Percentiles rank a stretch among this genome's conserved stretches.
phyloP scores from a whole-genome alignment of 306 rosid species.

The Canavalia gladiata region DNA sequence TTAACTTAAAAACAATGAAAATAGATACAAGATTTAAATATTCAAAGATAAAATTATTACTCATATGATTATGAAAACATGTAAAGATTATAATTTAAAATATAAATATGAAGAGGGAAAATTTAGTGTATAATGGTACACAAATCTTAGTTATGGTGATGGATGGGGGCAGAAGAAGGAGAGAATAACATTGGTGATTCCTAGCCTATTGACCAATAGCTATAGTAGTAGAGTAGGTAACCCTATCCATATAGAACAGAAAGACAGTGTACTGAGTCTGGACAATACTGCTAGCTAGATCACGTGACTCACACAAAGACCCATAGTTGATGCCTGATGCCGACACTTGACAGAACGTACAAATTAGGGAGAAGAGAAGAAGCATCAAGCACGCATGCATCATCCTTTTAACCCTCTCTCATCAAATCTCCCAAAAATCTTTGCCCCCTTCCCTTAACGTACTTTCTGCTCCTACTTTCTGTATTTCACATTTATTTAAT shows the following conservation, averaged over 20 bases:
- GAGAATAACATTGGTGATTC: background rate
- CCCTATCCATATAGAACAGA: too few species aligned
- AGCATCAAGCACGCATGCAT: slow-evolving; percentile 37
- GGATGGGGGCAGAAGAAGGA: too few species aligned
- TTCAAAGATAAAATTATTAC: too few species aligned
- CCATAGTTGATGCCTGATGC: slow-evolving; percentile 15
- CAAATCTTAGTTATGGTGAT: too few species aligned
- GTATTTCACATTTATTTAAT: background rate
- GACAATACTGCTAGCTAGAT: background rate
- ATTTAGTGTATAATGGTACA: too few species aligned
- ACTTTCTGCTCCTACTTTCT: background rate
- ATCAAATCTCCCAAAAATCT: slow-evolving; percentile 42
- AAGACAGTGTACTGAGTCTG: too few species aligned
- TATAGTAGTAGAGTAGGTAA: too few species aligned
- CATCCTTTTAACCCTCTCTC: slow-evolving; percentile 33
- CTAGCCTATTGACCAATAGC: background rate
- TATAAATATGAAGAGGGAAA: too few species aligned
- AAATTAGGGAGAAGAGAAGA: background rate
- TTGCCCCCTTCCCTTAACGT: background rate
- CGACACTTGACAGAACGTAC: slow-evolving; percentile 43
- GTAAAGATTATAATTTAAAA: too few species aligned
- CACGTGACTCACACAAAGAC: slow-evolving; percentile 25
- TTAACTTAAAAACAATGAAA: too few species aligned
- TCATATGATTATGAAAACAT: too few species aligned
- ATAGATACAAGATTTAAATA: too few species aligned